Evolutionary conservation across 192 early-diverging fungal genomes (phyloP).

Genomic region (Phlyctochytrium arcticum): DNA sequence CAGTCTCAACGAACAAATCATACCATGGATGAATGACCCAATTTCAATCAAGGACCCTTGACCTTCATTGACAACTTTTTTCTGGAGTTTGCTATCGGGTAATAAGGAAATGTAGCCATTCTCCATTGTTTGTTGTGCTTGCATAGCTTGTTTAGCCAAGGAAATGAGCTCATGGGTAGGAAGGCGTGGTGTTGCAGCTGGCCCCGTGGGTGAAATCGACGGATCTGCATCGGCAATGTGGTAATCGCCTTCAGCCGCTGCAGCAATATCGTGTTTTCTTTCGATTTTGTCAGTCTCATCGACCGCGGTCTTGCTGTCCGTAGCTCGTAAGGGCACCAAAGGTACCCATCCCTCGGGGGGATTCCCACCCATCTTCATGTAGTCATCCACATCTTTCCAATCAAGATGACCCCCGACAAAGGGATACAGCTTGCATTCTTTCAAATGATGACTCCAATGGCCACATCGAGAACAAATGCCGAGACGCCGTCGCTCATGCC

Average conservation of each 20-base stretch:
- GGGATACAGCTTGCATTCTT: constrained; percentile 5
- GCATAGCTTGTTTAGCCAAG: too few species aligned
- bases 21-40: neutral
- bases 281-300: too few species aligned
- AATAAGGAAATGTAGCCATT: neutral
- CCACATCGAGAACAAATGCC: constrained; percentile 18
- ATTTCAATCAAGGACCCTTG: neutral
- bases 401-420: neutral
- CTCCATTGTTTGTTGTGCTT: neutral
- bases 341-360: neutral
- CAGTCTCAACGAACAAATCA: neutral
- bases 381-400: constrained; percentile 3
- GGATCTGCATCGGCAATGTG: too few species aligned
- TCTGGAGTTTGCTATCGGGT: constrained; percentile 6
- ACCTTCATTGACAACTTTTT: constrained; percentile 6
- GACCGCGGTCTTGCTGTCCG: neutral
- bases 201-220: too few species aligned
- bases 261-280: too few species aligned
- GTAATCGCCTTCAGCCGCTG: too few species aligned
- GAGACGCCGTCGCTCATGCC: constrained; percentile 3
- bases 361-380: constrained; percentile 3
- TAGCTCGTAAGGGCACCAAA: neutral
- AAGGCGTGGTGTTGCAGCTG: neutral
- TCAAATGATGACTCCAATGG: constrained; percentile 10
- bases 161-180: neutral